phyloP scores from a whole-genome alignment of 208 protist species.

The Crithidia mellificae region DNA sequence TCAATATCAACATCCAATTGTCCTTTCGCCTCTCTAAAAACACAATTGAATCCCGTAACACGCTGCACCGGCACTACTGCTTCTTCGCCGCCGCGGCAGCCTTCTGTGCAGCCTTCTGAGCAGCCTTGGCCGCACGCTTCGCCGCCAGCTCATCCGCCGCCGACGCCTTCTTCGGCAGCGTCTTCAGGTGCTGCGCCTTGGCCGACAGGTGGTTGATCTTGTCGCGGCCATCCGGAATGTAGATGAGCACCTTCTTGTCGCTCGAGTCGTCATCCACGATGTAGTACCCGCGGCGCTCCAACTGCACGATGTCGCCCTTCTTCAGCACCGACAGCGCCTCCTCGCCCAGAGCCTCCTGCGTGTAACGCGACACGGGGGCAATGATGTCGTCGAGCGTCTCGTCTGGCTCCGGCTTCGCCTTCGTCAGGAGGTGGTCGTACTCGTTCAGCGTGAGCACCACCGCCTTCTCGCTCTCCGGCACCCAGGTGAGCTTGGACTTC shows the following conservation, averaged over 20 bases:
- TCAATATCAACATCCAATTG: no score
- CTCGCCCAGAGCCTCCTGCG: constrained; percentile 85
- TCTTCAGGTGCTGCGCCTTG: constrained; percentile 90
- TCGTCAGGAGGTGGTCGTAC: constrained; percentile 97
- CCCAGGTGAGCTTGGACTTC: constrained; percentile 98
- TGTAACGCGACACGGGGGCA: constrained; percentile 84
- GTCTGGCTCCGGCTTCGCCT: constrained; percentile 95
- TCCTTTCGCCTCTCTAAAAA: no score
- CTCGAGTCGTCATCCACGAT: constrained; percentile 90
- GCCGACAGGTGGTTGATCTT: constrained; percentile 91
- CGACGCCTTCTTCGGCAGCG: constrained; percentile 56
- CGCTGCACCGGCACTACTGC: constrained; percentile 5
- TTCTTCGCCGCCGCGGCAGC: constrained; percentile 34
- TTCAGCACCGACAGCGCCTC: constrained; percentile 85
- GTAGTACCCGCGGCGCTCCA: constrained; percentile 98
- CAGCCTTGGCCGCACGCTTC: constrained; percentile 82
- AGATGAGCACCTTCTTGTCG: constrained; percentile 69
- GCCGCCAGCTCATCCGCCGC: constrained; percentile 83
- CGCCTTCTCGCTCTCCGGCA: constrained; percentile 80
- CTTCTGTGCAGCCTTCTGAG: constrained; percentile 86
- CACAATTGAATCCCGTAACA: no score
- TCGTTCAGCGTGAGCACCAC: constrained; percentile 85
- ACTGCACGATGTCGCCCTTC: constrained; percentile 94
- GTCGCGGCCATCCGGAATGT: constrained; percentile 87
- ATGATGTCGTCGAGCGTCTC: constrained; percentile 93